These are phyloP conservation scores for Globisporangium alternatum DNA, from an alignment of 352 stramenopile species.

Conservation along the genomic window DNA sequence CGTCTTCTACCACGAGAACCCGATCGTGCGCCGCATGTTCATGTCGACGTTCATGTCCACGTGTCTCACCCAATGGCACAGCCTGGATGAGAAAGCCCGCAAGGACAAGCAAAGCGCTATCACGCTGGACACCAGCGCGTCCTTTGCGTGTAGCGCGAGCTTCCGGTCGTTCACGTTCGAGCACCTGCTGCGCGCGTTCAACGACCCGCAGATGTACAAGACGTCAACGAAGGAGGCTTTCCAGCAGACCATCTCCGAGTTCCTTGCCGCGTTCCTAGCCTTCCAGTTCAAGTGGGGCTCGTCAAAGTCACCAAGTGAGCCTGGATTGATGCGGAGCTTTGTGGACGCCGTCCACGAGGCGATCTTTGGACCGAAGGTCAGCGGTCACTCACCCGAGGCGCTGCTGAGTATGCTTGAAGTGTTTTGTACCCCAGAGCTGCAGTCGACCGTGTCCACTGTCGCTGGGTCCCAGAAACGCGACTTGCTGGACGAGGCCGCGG, in stretches of 20 bases:
- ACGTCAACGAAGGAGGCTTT: slow-evolving; percentile 40
- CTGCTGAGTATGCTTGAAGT: slow-evolving; percentile 63
- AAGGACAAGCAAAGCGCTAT: neutral
- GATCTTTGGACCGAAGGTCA: slow-evolving; percentile 46
- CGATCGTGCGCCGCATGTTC: slow-evolving; percentile 70
- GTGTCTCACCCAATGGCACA: slow-evolving; percentile 26
- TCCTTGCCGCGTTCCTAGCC: slow-evolving; percentile 35
- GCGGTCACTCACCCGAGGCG: slow-evolving; percentile 68
- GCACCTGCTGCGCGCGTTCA: slow-evolving; percentile 47
- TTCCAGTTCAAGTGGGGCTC: slow-evolving; percentile 23
- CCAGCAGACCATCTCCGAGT: slow-evolving; percentile 30
- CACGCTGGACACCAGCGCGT: slow-evolving; percentile 20
- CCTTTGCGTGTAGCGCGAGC: slow-evolving; percentile 35
- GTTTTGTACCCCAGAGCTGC: slow-evolving; percentile 38
- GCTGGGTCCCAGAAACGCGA: neutral
- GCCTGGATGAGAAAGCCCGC: slow-evolving; percentile 5
- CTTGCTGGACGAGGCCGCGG: slow-evolving; percentile 29
- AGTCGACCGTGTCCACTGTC: neutral
- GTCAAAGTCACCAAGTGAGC: neutral
- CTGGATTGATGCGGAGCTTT: slow-evolving; percentile 24
- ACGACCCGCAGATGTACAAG: slow-evolving; percentile 79
- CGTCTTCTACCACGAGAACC: slow-evolving; percentile 76
- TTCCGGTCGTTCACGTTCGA: slow-evolving; percentile 61
- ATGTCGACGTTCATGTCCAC: slow-evolving; percentile 65
- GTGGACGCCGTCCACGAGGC: slow-evolving; percentile 36